Conservation (phyloP, 2,329 filamentous ascomycete species). For the Fulvia fulva region DNA sequence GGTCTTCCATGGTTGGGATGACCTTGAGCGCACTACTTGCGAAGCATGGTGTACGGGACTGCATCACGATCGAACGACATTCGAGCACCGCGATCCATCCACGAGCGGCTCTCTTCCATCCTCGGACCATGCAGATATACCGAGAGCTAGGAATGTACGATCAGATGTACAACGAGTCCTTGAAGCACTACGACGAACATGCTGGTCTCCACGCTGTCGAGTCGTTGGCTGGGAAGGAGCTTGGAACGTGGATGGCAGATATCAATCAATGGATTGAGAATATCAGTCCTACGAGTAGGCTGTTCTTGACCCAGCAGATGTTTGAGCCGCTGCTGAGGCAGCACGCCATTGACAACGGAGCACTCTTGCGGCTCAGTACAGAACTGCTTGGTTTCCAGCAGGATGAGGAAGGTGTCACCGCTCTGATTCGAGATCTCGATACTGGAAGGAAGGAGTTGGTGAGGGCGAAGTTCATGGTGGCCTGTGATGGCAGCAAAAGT, state of each 20-base stretch:
- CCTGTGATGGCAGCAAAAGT: slow-evolving; percentile 18
- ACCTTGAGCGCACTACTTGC: slow-evolving; percentile 21
- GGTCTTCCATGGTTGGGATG: slow-evolving; percentile 23
- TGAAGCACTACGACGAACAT: slow-evolving; percentile 22
- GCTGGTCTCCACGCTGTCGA: slow-evolving; percentile 22
- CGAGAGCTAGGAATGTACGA: slow-evolving; percentile 25
- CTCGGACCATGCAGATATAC: slow-evolving; percentile 24
- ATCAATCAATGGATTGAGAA: slow-evolving; percentile 22
- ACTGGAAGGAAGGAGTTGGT: slow-evolving; percentile 8
- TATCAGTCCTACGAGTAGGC: slow-evolving; percentile 15
- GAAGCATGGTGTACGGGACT: slow-evolving; percentile 19
- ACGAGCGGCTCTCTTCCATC: slow-evolving; percentile 22
- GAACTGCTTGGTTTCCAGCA: slow-evolving; percentile 22
- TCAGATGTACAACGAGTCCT: slow-evolving; percentile 15
- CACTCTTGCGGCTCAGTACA: slow-evolving; percentile 15
- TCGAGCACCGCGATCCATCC: slow-evolving; percentile 25
- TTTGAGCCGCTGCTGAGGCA: slow-evolving; percentile 24
- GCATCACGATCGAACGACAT: slow-evolving; percentile 23
- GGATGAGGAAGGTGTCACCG: slow-evolving; percentile 14
- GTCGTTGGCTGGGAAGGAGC: slow-evolving; percentile 19
- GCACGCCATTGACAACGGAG: slow-evolving; percentile 17
- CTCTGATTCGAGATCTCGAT: slow-evolving; percentile 11
- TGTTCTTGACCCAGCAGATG: slow-evolving; percentile 26
- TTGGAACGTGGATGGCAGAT: slow-evolving; percentile 20
- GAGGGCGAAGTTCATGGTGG: slow-evolving; percentile 19